Base-by-base conservation (phyloP, 768 basidiomycete species). In the Tulasnella sp. region DNA sequence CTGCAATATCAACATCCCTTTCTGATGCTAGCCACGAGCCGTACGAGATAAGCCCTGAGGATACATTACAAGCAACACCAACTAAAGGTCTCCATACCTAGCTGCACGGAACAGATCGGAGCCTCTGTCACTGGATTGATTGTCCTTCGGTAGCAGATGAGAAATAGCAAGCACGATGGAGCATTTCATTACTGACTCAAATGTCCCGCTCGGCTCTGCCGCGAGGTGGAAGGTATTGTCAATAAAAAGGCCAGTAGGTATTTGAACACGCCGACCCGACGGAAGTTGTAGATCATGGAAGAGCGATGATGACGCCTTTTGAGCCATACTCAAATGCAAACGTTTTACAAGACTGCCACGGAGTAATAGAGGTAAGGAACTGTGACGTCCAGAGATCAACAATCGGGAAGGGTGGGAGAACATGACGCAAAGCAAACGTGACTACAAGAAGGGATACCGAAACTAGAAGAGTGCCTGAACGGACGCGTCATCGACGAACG, bases 81-180 rank as follows among this genome's bases (percentile, higher is more conserved):
- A 50, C 76, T 37, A 76, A 46, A 20, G 14, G 48, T 60, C 42
- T 58, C n/a, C 72, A 37, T 64, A 81, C 82, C 81, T n/a, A 64
- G 40, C 48, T 81, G 64, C 60, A 96, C 90, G 50, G 90, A 89
- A 83, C 92, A 92, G 64, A 96, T 89, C 42, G 88, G 85, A 79
- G 93, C 90, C 86, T 96, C 95, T 7, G 93, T 96, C 0, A 93
- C 89, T 31, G 95, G 95, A 84, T 96, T 96, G 82, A 94, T 87
- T n/a, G 90, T 90, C 41, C 93, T 94, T 84, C 42, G 80, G 50
- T 48, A 80, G 77, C 78, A 41, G 6, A 80, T 34, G 48, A 37
- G 31, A 58, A 4, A 18, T n/a, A 37, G 16, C 5, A 31, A 40
- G 64, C 41, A 28, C 50, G 42, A 40, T 46, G 2, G 34, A 81